phyloP scores from a whole-genome alignment of 768 basidiomycete species.

The Mycena alexandri region DNA sequence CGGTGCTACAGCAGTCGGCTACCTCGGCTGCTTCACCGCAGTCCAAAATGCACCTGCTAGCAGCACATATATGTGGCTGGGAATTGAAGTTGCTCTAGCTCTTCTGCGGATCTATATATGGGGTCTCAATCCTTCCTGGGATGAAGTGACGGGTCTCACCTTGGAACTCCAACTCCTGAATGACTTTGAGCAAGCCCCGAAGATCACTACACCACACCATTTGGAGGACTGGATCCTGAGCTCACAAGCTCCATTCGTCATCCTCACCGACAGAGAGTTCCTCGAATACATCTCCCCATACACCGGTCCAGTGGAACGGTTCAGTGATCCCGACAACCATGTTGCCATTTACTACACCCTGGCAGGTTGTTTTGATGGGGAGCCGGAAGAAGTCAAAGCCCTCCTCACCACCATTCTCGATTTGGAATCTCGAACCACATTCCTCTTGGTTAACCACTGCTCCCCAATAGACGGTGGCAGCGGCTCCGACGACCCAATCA shows the following conservation, averaged over 20 bases:
- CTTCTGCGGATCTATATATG: neutral
- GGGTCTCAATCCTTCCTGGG: neutral
- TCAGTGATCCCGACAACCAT: neutral
- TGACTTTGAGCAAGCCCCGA: neutral
- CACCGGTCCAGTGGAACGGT: constrained; percentile 10
- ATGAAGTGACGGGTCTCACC: neutral
- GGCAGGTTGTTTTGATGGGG: too few relatives aligned
- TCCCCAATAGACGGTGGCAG: too few relatives aligned
- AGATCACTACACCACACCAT: neutral
- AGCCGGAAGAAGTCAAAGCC: too few relatives aligned
- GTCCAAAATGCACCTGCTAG: neutral
- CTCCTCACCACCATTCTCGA: constrained; percentile 19
- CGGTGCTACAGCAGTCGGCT: neutral
- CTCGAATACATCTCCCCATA: constrained; percentile 7
- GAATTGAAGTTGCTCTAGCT: neutral
- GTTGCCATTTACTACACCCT: neutral
- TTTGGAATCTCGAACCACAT: neutral
- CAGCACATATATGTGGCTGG: neutral
- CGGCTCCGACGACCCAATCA: too few relatives aligned
- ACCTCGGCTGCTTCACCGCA: neutral
- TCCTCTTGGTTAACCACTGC: neutral
- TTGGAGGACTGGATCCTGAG: too few relatives aligned
- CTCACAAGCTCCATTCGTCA: neutral
- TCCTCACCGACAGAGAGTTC: neutral
- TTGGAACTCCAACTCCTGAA: neutral